Evolutionary conservation across 2,329 filamentous ascomycete species (phyloP).

Genomic region (Paradendryphiella salina): DNA sequence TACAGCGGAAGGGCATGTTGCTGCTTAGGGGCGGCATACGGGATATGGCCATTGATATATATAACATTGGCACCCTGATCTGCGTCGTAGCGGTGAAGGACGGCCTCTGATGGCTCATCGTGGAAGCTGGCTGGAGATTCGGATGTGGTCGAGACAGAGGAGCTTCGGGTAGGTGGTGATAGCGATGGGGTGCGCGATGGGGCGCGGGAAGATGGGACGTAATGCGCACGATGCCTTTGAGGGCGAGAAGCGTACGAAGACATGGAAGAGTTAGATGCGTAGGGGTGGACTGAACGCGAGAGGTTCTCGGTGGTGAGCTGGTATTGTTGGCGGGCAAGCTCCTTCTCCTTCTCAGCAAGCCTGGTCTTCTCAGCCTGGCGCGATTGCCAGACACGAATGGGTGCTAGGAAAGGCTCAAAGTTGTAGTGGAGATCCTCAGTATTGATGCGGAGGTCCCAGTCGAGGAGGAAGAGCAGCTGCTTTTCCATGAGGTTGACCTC

Average conservation of each 20-base stretch:
- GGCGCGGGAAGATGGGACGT: constrained; percentile 40
- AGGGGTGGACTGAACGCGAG: constrained; percentile 37
- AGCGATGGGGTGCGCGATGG: constrained; percentile 55
- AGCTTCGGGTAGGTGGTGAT: constrained; percentile 52
- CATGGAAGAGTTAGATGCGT: constrained; percentile 44
- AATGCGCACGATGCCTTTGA: constrained; percentile 30
- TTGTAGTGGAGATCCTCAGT: constrained; percentile 85
- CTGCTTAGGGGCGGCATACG: constrained; percentile 32
- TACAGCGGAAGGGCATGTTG: constrained; percentile 45
- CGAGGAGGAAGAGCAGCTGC: constrained; percentile 90
- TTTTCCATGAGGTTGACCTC: constrained; percentile 99
- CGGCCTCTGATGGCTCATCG: constrained; percentile 38
- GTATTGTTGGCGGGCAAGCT: constrained; percentile 45
- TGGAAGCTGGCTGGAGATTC: constrained; percentile 43
- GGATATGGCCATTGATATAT: constrained; percentile 46
- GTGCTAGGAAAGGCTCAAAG: constrained; percentile 84
- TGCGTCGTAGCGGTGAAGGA: constrained; percentile 49
- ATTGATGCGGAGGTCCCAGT: constrained; percentile 89
- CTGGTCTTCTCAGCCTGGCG: constrained; percentile 59
- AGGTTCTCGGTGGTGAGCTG: constrained; percentile 48
- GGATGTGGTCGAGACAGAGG: constrained; percentile 40
- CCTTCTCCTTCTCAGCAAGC: constrained; percentile 51
- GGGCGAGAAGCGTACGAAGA: constrained; percentile 39
- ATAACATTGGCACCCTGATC: constrained; percentile 50
- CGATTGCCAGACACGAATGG: constrained; percentile 68